Percentiles rank a stretch among this genome's conserved stretches.
Conservation (phyloP, 176 grass and related monocot genomes). For the Poa pratensis region DNA sequence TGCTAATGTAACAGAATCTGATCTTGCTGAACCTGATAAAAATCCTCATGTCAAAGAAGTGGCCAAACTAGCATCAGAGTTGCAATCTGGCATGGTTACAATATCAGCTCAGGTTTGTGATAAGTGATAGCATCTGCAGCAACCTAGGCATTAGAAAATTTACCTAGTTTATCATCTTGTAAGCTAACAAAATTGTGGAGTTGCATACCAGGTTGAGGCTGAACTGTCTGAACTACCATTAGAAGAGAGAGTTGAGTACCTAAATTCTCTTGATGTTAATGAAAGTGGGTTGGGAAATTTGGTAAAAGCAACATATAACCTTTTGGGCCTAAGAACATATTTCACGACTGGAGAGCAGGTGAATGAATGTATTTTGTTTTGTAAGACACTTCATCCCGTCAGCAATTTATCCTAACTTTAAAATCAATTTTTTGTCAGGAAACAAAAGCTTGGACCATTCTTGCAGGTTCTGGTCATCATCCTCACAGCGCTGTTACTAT, state of each 20-base stretch:
- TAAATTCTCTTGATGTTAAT: slow-evolving; percentile 83
- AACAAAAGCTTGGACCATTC: slow-evolving; percentile 99
- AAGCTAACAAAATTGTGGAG: slow-evolving; percentile 34
- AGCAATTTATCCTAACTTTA: slow-evolving; percentile 31
- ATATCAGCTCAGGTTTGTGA: slow-evolving; percentile 94
- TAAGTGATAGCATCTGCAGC: slow-evolving; percentile 20
- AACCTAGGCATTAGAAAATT: background rate
- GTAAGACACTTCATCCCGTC: slow-evolving; percentile 2
- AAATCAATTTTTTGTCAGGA: slow-evolving; percentile 56
- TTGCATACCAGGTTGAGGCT: slow-evolving; percentile 76
- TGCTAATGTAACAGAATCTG: slow-evolving; percentile 95
- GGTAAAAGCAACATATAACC: slow-evolving; percentile 93
- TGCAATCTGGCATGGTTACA: slow-evolving; percentile 90
- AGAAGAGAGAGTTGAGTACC: slow-evolving; percentile 92
- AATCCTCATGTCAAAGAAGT: slow-evolving; percentile 88
- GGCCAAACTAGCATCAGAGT: slow-evolving; percentile 68
- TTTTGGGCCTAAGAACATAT: slow-evolving; percentile 92
- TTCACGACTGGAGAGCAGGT: slow-evolving; percentile 98
- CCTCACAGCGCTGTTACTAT: background rate
- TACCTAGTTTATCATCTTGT: background rate
- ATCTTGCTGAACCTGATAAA: slow-evolving; percentile 74
- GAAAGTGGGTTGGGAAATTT: slow-evolving; percentile 96
- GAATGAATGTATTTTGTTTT: slow-evolving; percentile 21
- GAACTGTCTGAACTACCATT: slow-evolving; percentile 87
- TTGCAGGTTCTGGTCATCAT: slow-evolving; percentile 68